Base-by-base conservation (phyloP, 768 basidiomycete genomes). In the Auricularia sp. region DNA sequence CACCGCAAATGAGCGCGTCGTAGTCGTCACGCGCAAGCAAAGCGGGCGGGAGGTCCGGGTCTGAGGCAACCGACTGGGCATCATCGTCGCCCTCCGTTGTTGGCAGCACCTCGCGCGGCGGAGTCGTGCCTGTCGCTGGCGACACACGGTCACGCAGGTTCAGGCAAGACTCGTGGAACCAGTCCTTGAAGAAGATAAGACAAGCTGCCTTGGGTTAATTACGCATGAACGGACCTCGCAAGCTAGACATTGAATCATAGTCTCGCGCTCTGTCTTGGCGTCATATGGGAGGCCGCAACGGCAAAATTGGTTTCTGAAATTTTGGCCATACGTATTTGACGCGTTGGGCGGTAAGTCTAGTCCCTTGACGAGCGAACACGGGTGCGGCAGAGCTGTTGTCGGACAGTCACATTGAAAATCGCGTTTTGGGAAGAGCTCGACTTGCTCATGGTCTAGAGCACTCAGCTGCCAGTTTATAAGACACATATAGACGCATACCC, bases 141-240 rank as follows among this genome's bases (percentile, higher is more conserved):
- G 62, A 63, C n/a, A 58, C 29, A 5, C 82, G 81, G 72, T 87
- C 83, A 66, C 90, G 83, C 54, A 94, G 80, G 74, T 90, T 88
- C 69, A 92, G 84, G 70, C 92, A 94, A 11, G 90, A 92, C 77
- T 94, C 92, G 69, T 94, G 92, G 74, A 86, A 94, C 92, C 92
- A 94, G 71, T 94, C 91, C 90, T 92, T 29, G 29, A 29, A 29
- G 29, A 29, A 29, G 3, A 29, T 29, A 29, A 29, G 29, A 29
- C 29, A 29, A 29, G 29, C 29, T 29, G 29, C 29, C 29, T 29
- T 29, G 29, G 29, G 29, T 29, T 29, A 29, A 29, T 29, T 29
- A 29, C 29, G 29, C 29, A 29, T 29, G 29, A 29, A 29, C 29
- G 29, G 29, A 92, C 91, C 81, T 94, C 92, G 74, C 92, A 94